Evolutionary conservation across 495 filamentous ascomycete genomes (phyloP), one percentile per base, ranked within the genome.

Genomic region (Tuber microsphaerosporum): DNA sequence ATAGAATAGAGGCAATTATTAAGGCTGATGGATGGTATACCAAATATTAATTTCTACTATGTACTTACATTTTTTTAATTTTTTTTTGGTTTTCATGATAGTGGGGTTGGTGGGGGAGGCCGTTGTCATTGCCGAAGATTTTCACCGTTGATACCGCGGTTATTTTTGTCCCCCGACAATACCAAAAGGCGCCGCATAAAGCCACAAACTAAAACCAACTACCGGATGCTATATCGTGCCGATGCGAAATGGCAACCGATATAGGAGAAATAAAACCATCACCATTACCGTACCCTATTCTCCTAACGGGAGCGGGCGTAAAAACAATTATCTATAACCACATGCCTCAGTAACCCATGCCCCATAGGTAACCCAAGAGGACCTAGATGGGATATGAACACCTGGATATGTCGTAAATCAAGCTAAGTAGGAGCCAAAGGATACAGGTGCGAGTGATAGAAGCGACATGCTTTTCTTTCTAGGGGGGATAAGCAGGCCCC

Each of bases 401-500:
- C 34, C 46, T 75, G 70, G 77, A 73, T 37, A 51, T n/a, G 22
- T 12, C 22, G 9, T n/a, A 22, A 43, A 43, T 43, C 42, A 12
- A 12, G 42, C 0, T 12, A 43, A 43, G 42, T 1, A 12, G 42
- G 9, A 12, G 42, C 9, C 39, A 41, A 41, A 41, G 12, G 42
- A 17, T 7, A n/a, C 6, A 73, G 73, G 22, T 72, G 78, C 45
- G 75, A 69, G 37, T 34, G 71, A 7, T 72, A 75, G 19, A 78
- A 42, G 31, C 70, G 61, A 39, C 74, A 48, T 6, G 45, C 69
- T 22, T 74, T 65, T 12, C 77, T 77, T 31, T 79, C 77, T 39
- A 79, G 75, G 9, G 26, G 26, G 43, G 10, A 4, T 42, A 16
- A 26, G 0, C 46, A 44, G 34, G 20, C 16, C 73, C 73, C 48